Evolutionary conservation across 2,329 filamentous ascomycete species (phyloP), one percentile per base, ranked within the genome.

Genomic region (Aspergillus tubingensis): DNA sequence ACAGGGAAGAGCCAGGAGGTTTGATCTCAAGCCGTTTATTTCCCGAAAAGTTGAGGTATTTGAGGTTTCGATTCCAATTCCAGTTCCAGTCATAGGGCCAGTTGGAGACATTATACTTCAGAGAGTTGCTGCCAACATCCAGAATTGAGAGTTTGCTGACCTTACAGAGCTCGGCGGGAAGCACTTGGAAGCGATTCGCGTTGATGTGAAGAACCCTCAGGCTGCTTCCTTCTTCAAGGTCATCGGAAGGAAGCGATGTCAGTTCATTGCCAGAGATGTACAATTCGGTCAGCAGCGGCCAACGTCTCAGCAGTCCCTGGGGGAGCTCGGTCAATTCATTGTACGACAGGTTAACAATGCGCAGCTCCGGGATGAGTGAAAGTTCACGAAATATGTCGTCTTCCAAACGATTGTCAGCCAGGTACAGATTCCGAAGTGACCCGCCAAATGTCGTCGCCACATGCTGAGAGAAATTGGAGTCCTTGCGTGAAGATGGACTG

Each of bases 51-150:
- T 98, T 99, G 64, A 99, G 88, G 72, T 96, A 99, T 64, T 93
- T 90, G 66, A 99, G 80, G 69, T 97, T 96, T 52, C 91, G 91
- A 71, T 99, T 99, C 83, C 95, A 91, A 72, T 98, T 98, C 95
- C 95, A 99, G 71, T 99, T 99, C 95, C 95, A 99, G 74, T 99
- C 95, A 73, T 99, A 99, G 0, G 94, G 95, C 83, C 96, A 96
- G 72, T 99, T 99, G 30, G 92, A 95, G 51, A 99, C 96, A 74
- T 99, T 99, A 84, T 99, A 99, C 77, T 98, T 99, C 59, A 99
- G 82, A 21, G 86, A 88, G 73, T 99, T 99, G 82, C 91, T 97
- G 62, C 93, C 94, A 64, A 96, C 96, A 77, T 99, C 95, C 54
- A 99, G 83, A 53, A 97, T 90, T 5, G 92, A 89, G 25, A 99